Evolutionary conservation across 75 land plant genomes (phyloP).

Genomic region (Sequoia sempervirens): DNA sequence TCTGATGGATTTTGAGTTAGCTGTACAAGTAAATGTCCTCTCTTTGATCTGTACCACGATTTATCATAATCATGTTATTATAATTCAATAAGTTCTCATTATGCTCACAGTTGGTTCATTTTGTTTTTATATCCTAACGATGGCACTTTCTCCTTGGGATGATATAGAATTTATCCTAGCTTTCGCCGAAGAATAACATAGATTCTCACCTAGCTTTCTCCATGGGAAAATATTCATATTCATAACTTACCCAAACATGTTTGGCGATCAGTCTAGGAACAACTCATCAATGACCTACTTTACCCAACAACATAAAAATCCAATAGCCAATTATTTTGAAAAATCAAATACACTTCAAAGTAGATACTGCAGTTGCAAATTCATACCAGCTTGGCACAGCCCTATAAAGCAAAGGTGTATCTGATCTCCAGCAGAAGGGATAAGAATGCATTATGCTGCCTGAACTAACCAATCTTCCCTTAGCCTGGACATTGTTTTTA

Average conservation of each 20-base stretch:
- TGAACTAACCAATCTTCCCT: conserved; percentile 68
- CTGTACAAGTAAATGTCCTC: neutral
- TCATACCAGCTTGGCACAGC: conserved; percentile 98
- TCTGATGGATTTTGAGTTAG: no score
- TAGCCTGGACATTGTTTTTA: conserved; percentile 37
- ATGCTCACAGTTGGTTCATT: neutral
- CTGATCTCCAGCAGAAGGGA: conserved; percentile 99
- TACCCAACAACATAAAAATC: neutral
- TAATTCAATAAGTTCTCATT: neutral
- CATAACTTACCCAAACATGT: neutral
- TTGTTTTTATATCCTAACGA: neutral
- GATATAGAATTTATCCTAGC: neutral
- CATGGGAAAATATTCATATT: neutral
- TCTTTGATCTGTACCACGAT: neutral
- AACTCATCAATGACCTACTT: neutral
- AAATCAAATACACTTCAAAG: neutral
- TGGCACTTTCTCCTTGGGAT: neutral
- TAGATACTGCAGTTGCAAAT: neutral
- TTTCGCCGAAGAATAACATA: neutral
- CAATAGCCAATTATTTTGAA: neutral
- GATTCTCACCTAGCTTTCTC: neutral
- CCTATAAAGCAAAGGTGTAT: conserved; percentile 91
- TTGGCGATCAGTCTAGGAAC: no score
- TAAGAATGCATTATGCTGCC: conserved; percentile 88
- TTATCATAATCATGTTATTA: neutral